These are phyloP conservation scores for Geranium brycei DNA, from an alignment of 345 rosid genomes.

Conservation along the genomic window DNA sequence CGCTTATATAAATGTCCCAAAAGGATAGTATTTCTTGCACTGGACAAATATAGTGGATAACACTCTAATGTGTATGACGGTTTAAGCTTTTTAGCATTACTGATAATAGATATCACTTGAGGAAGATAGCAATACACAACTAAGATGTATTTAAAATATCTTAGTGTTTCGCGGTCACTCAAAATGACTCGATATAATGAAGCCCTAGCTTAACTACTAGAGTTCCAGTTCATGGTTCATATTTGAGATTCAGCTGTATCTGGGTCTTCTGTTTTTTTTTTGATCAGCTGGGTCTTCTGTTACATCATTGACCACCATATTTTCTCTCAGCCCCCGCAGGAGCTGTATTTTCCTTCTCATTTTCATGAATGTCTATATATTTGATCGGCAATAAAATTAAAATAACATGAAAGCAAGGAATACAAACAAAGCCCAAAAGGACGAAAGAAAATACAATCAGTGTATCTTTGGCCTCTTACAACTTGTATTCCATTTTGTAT, in stretches of 20 bases:
- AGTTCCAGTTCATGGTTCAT: not conserved
- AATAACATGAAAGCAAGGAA: no score
- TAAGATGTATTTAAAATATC: not conserved
- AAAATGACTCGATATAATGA: not conserved
- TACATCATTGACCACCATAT: not conserved
- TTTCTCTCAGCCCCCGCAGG: not conserved
- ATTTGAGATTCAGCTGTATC: not conserved
- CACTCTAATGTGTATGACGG: not conserved
- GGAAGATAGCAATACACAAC: not conserved
- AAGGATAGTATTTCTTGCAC: not conserved
- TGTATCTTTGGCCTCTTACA: no score
- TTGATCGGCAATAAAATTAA: no score
- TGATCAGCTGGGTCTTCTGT: not conserved
- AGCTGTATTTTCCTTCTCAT: not conserved
- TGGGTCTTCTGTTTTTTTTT: not conserved
- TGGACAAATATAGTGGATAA: not conserved
- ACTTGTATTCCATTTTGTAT: no score
- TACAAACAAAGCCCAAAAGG: no score
- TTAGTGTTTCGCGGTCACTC: not conserved
- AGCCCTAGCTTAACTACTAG: not conserved
- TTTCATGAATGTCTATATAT: no score
- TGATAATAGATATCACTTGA: not conserved
- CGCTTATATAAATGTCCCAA: not conserved
- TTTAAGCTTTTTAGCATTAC: not conserved
- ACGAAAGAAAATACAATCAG: no score